Evolutionary conservation across 306 rosid species (phyloP).

Genomic region (Cyclanthera cordifolia): DNA sequence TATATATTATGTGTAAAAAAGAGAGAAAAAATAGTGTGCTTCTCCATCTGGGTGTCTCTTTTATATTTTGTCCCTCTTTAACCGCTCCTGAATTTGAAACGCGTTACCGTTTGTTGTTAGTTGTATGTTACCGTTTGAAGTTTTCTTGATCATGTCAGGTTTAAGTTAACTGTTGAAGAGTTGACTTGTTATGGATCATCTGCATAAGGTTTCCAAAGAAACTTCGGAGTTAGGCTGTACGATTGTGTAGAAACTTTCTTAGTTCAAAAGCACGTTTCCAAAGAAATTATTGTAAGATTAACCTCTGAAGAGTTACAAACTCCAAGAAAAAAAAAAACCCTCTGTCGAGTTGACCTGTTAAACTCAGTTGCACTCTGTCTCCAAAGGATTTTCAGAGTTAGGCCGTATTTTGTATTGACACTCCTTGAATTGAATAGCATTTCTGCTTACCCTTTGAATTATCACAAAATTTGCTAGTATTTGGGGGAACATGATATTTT

Average conservation of each 20-base stretch:
- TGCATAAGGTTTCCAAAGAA: neutral
- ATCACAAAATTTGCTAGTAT: neutral
- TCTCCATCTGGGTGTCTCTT: neutral
- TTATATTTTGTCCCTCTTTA: neutral
- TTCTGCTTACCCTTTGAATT: neutral
- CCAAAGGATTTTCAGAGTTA: neutral
- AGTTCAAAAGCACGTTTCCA: neutral
- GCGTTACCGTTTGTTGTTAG: neutral
- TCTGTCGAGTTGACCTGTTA: constrained; percentile 3
- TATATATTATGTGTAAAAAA: neutral
- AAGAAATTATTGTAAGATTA: neutral
- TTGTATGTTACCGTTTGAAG: neutral
- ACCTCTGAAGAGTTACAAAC: neutral
- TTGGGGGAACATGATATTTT: neutral
- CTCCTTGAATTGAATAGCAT: neutral
- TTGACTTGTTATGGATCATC: constrained; percentile 1
- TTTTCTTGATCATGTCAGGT: neutral
- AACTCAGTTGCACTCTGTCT: neutral
- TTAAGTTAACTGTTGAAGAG: neutral
- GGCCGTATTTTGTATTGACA: neutral
- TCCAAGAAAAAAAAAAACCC: too few species aligned
- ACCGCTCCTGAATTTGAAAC: neutral
- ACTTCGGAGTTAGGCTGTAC: neutral
- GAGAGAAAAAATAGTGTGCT: neutral
- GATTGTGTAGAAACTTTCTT: neutral